Conservation (phyloP, 208 protist genomes). For the Wallacemonas sp. region DNA sequence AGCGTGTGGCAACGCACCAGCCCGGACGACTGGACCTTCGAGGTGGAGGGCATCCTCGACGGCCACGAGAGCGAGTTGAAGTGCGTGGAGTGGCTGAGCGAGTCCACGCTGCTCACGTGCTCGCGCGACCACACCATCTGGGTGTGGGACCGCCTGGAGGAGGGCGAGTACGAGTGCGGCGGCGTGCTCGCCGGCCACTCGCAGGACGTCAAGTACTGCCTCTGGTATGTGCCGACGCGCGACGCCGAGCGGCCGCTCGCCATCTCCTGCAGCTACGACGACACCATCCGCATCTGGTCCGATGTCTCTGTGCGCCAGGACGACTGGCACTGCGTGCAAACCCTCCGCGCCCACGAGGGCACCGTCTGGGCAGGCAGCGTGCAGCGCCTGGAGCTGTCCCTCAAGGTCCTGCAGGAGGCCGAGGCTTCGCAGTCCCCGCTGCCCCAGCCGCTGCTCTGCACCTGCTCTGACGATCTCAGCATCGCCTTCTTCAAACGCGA, state of each 20-base stretch:
- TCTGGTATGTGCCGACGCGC: conserved; percentile 59
- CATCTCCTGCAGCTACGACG: conserved; percentile 69
- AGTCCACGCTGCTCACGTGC: conserved; percentile 85
- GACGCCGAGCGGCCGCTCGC: conserved; percentile 35
- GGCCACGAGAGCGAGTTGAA: conserved; percentile 94
- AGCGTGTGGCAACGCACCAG: conserved; percentile 66
- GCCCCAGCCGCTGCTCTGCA: conserved; percentile 63
- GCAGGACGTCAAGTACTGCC: conserved; percentile 91
- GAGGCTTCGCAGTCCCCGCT: conserved; percentile 17
- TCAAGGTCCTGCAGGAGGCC: conserved; percentile 30
- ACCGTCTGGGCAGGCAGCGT: conserved; percentile 89
- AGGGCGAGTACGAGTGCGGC: conserved; percentile 89
- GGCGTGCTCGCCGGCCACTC: conserved; percentile 87
- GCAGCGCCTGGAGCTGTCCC: conserved; percentile 55
- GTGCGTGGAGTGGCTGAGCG: conserved; percentile 80
- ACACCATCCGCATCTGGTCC: conserved; percentile 71
- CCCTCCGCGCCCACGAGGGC: conserved; percentile 60
- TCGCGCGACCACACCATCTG: conserved; percentile 90
- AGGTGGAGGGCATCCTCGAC: conserved; percentile 78
- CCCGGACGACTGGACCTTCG: conserved; percentile 48
- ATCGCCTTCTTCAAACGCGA: conserved; percentile 70
- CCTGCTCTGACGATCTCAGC: conserved; percentile 73
- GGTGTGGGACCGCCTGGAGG: conserved; percentile 90
- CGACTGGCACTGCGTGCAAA: conserved; percentile 90
- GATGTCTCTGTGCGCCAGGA: conserved; percentile 47